These are phyloP conservation scores for Penicillium sp. DNA, from an alignment of 2,329 filamentous ascomycete species.

Conservation along the genomic window DNA sequence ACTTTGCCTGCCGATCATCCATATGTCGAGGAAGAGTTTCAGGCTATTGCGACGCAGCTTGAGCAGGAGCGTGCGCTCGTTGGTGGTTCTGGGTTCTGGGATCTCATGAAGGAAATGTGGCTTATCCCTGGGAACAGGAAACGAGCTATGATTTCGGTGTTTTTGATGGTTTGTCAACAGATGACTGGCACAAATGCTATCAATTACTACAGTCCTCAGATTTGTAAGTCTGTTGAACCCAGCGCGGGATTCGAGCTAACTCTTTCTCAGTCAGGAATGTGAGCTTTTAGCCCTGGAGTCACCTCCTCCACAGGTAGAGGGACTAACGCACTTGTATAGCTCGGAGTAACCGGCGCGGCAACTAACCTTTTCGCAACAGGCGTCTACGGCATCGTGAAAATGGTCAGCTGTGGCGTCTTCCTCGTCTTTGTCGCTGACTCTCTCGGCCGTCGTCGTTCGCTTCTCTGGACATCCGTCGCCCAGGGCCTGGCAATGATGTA, in stretches of 20 bases:
- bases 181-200: constrained; percentile 55
- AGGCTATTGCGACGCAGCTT: constrained; percentile 59
- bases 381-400: constrained; percentile 69
- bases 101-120: constrained; percentile 62
- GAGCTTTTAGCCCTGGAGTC: constrained; percentile 1
- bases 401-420: constrained; percentile 59
- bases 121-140: constrained; percentile 52
- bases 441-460: constrained; percentile 59
- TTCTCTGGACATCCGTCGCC: constrained; percentile 62
- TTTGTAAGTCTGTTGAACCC: constrained; percentile 48
- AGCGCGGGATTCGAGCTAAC: constrained; percentile 4
- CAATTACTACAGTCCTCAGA: constrained; percentile 66
- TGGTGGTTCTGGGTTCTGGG: constrained; percentile 50
- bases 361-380: constrained; percentile 67
- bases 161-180: constrained; percentile 53
- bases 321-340: constrained; percentile 30
- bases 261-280: constrained; percentile 18
- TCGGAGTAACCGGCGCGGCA: constrained; percentile 56
- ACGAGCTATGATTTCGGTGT: constrained; percentile 52
- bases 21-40: constrained; percentile 57
- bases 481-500: constrained; percentile 63
- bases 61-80: constrained; percentile 58
- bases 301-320: neutral
- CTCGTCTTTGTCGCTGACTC: constrained; percentile 65
- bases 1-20: constrained; percentile 51